Base-by-base conservation (phyloP, 1,139 yeast genomes). In the Taphrina deformans region DNA sequence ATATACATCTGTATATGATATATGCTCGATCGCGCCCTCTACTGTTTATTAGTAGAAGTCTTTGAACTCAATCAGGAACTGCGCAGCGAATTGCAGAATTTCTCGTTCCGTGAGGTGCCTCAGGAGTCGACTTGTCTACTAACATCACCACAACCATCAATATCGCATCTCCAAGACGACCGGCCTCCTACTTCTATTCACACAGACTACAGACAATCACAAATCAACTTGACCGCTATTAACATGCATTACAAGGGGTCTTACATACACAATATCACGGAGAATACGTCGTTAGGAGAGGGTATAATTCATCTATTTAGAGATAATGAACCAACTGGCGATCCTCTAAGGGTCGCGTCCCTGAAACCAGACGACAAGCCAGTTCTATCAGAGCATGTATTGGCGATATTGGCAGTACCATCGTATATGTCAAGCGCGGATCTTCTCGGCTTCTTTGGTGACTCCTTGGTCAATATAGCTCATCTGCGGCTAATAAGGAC, bases 401-500 rank as follows among this genome's bases (percentile, higher is more conserved):
- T 89, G 5, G 85, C 96, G 0, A 88, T 92, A 26, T 76, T 91
- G 31, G 93, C 96, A 0, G 86, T 91, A 0, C 98, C 98, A 0
- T 85, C 90, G 3, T 92, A 91, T 73, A 86, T 91, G 74, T 86
- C 96, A 0, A 89, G 95, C 0, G 87, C 90, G 16, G 97, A 91
- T 72, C 74, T 92, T 27, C 74, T 91, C 21, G 96, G 93, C 5
- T 91, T 85, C 73, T 83, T 92, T 14, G 96, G 95, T 12, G 85
- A 85, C 41, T 76, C 79, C 0, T 80, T 81, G 44, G 77, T 84
- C 70, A 79, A 80, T n/a, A 82, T 89, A 4, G 82, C 92, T 0
- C 95, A 90, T 76, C 80, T 90, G 61, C 79, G 97, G 58, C 81
- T 92, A 67, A 76, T 92, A 35, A 82, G 86, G 71, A 83, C 90